Evolutionary conservation across 306 rosid genomes (phyloP).

Genomic region (Cicer cuneatum): DNA sequence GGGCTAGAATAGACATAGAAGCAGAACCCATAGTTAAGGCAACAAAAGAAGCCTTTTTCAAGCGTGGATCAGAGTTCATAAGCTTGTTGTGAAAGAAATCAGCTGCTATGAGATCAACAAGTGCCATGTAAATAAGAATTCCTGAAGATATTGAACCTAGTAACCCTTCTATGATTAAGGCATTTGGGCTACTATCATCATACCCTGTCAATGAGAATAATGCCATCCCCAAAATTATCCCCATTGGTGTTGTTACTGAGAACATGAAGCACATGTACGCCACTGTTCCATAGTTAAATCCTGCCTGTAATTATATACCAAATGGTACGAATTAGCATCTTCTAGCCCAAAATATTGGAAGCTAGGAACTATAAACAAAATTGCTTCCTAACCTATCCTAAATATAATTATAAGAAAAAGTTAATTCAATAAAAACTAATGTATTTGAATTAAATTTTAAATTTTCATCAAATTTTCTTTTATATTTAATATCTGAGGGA

Average conservation of each 20-base stretch:
- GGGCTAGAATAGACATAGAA: constrained; percentile 84
- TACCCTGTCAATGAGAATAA: constrained; percentile 79
- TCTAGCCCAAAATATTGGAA: not conserved
- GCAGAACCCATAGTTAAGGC: constrained; percentile 85
- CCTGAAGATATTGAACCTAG: constrained; percentile 89
- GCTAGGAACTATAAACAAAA: no score
- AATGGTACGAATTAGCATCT: constrained; percentile 9
- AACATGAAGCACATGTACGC: constrained; percentile 96
- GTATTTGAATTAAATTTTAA: no score
- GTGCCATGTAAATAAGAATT: constrained; percentile 90
- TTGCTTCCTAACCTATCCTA: no score
- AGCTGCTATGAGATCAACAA: constrained; percentile 84
- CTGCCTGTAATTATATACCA: constrained; percentile 63
- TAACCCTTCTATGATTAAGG: constrained; percentile 85
- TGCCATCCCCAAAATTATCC: constrained; percentile 81
- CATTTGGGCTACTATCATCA: constrained; percentile 82
- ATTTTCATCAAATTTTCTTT: no score
- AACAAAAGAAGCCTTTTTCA: constrained; percentile 68
- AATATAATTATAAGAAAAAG: no score
- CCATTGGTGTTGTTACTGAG: constrained; percentile 92
- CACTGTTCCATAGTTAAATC: constrained; percentile 70
- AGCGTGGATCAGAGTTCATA: constrained; percentile 56
- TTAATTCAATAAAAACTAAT: no score
- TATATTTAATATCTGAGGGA: no score
- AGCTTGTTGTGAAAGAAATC: constrained; percentile 97